Conservation (phyloP, 2,329 filamentous ascomycete genomes). For the Proliferodiscus dingleyae region DNA sequence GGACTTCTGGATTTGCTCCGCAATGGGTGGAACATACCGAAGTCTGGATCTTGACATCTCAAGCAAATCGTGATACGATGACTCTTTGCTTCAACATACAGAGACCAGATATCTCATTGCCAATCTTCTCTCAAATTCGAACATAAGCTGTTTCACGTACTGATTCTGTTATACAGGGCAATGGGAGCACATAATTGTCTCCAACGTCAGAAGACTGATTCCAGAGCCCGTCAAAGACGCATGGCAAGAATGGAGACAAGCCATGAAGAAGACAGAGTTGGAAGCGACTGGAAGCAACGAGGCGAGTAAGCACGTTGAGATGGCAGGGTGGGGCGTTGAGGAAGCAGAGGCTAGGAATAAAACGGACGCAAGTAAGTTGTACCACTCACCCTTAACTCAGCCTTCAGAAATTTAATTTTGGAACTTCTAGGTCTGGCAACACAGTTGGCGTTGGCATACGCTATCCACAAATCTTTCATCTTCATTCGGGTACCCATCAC, state of each 20-base stretch:
- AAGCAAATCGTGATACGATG: too few relatives aligned
- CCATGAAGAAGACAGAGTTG: conserved; percentile 42
- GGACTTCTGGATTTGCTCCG: too few relatives aligned
- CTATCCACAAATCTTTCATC: conserved; percentile 96
- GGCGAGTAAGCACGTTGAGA: conserved; percentile 43
- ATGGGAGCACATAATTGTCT: conserved; percentile 64
- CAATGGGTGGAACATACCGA: too few relatives aligned
- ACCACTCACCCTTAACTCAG: neutral
- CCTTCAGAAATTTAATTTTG: neutral
- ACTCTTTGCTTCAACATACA: neutral
- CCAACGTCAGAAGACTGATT: conserved; percentile 52
- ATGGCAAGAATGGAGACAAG: conserved; percentile 46
- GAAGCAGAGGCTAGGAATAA: conserved; percentile 57
- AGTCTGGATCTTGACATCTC: too few relatives aligned
- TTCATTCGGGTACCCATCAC: conserved; percentile 92
- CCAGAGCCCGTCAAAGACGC: conserved; percentile 53
- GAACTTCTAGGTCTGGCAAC: conserved; percentile 56
- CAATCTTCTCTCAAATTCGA: conserved; percentile 1
- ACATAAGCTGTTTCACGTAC: conserved; percentile 1
- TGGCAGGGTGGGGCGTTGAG: conserved; percentile 56
- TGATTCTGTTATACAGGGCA: conserved; percentile 38
- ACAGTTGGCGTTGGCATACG: conserved; percentile 88
- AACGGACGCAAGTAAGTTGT: conserved; percentile 67
- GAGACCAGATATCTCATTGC: conserved; percentile 6
- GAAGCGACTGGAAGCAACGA: conserved; percentile 41